Percentiles rank a stretch among this genome's conserved stretches.
Evolutionary conservation across 1,284 basidiomycete species (phyloP).

Genomic region (Ustilago trichophora): DNA sequence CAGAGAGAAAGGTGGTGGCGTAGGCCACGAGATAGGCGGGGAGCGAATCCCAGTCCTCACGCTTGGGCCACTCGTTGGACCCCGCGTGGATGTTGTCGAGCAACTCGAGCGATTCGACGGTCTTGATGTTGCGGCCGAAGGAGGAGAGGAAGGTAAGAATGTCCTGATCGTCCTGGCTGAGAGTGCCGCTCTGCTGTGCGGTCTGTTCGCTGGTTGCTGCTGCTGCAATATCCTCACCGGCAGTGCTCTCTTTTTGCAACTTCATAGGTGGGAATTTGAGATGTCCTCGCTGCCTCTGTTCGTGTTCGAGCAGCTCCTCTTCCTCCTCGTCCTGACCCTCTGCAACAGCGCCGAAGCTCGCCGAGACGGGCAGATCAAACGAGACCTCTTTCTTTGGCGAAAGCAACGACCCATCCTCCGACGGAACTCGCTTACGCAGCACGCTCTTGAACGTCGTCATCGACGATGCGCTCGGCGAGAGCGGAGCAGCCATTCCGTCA

Average conservation of each 20-base stretch:
- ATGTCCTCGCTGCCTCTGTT: slow-evolving; percentile 32
- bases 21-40: slow-evolving; percentile 31
- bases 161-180: slow-evolving; percentile 39
- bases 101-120: slow-evolving; percentile 39
- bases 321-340: slow-evolving; percentile 17
- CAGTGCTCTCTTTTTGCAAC: too few relatives aligned
- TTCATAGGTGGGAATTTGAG: slow-evolving; percentile 37
- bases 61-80: slow-evolving; percentile 22
- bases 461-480: slow-evolving; percentile 2
- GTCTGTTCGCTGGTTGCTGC: not conserved
- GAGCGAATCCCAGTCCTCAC: slow-evolving; percentile 39
- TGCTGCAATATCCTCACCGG: not conserved
- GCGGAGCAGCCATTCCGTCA: slow-evolving; percentile 12
- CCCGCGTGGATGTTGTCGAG: slow-evolving; percentile 26
- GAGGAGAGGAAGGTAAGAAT: slow-evolving; percentile 36
- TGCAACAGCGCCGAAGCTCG: slow-evolving; percentile 8
- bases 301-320: slow-evolving; percentile 33
- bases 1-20: slow-evolving; percentile 20
- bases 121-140: slow-evolving; percentile 39
- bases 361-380: slow-evolving; percentile 20
- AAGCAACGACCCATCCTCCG: slow-evolving; percentile 5
- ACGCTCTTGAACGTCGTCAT: slow-evolving; percentile 22
- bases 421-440: slow-evolving; percentile 27
- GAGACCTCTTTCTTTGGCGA: slow-evolving; percentile 40
- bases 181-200: not conserved